Evolutionary conservation across 2,329 filamentous ascomycete genomes (phyloP).

Genomic region (Xylariales sp.): DNA sequence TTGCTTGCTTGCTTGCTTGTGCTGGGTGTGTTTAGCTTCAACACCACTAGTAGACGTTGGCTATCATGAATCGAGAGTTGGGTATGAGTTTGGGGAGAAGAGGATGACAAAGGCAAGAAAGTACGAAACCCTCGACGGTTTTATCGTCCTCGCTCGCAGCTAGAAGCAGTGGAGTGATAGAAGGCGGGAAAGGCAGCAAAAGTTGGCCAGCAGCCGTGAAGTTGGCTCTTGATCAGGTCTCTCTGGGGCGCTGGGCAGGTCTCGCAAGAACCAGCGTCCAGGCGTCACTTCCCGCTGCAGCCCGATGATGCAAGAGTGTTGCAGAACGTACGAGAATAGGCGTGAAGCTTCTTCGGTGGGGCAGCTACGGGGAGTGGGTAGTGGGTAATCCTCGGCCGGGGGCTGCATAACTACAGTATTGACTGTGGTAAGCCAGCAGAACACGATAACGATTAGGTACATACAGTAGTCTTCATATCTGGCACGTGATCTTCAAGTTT

Average conservation of each 20-base stretch:
- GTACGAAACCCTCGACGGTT: not conserved
- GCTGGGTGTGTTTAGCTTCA: conserved; percentile 1
- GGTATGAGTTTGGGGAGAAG: not conserved
- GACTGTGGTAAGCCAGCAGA: too few relatives aligned
- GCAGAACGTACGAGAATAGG: conserved; percentile 1
- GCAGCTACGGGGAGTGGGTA: not conserved
- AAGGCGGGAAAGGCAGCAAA: conserved; percentile 1
- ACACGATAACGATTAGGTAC: too few relatives aligned
- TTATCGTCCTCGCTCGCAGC: not conserved
- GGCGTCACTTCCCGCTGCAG: conserved; percentile 2
- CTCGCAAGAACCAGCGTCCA: not conserved
- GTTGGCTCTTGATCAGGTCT: too few relatives aligned
- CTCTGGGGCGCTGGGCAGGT: not conserved
- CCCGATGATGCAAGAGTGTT: conserved; percentile 9
- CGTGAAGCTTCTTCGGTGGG: not conserved
- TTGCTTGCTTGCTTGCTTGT: conserved; percentile 6
- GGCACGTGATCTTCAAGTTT: too few relatives aligned
- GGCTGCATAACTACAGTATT: too few relatives aligned
- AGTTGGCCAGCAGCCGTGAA: too few relatives aligned
- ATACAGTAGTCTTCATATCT: too few relatives aligned
- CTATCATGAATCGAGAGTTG: conserved; percentile 6
- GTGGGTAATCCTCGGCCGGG: not conserved
- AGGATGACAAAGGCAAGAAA: not conserved
- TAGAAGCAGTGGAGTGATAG: conserved; percentile 1
- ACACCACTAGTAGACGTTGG: conserved; percentile 5